A percentile compares a stretch with the other conserved stretches of the same genome.
These are phyloP conservation scores for Helianthus annuus DNA, from an alignment of 129 eudicot genomes.

Conservation along the genomic window DNA sequence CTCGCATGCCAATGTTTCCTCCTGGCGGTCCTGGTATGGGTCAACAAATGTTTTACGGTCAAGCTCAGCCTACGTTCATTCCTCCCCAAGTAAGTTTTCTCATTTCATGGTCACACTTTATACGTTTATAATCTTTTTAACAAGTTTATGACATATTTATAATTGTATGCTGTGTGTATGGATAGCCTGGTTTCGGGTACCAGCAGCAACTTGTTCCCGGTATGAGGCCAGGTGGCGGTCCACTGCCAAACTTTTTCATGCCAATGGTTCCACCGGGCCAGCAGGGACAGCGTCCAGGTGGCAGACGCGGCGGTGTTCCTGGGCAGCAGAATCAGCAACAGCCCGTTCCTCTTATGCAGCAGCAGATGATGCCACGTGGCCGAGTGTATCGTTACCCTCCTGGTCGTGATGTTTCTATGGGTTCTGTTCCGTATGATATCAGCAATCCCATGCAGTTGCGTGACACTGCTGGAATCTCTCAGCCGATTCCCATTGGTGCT, in stretches of 20 bases:
- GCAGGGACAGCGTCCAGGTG: slow-evolving; percentile 87
- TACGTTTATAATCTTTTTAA: neutral
- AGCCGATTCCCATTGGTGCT: slow-evolving; percentile 74
- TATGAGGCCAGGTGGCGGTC: slow-evolving; percentile 73
- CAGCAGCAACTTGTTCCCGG: slow-evolving; percentile 95
- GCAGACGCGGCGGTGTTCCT: slow-evolving; percentile 58
- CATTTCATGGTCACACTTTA: neutral
- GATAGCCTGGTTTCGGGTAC: slow-evolving; percentile 76
- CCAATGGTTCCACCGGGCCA: slow-evolving; percentile 86
- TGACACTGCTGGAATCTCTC: slow-evolving; percentile 55
- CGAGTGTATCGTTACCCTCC: slow-evolving; percentile 70
- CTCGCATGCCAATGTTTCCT: slow-evolving; percentile 84
- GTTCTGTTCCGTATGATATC: slow-evolving; percentile 69
- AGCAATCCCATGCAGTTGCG: slow-evolving; percentile 60
- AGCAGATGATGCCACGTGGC: slow-evolving; percentile 59
- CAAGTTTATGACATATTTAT: neutral
- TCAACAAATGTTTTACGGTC: slow-evolving; percentile 79
- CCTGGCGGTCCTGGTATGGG: slow-evolving; percentile 89
- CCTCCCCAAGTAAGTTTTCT: slow-evolving; percentile 64
- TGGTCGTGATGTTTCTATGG: slow-evolving; percentile 67
- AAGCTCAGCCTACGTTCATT: slow-evolving; percentile 70
- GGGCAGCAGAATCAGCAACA: slow-evolving; percentile 70
- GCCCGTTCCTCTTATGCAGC: slow-evolving; percentile 26
- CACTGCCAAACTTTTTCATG: slow-evolving; percentile 74
- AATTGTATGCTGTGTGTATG: neutral